Base-by-base conservation (phyloP, 805 yeast genomes). In the Ogataea siamensis region DNA sequence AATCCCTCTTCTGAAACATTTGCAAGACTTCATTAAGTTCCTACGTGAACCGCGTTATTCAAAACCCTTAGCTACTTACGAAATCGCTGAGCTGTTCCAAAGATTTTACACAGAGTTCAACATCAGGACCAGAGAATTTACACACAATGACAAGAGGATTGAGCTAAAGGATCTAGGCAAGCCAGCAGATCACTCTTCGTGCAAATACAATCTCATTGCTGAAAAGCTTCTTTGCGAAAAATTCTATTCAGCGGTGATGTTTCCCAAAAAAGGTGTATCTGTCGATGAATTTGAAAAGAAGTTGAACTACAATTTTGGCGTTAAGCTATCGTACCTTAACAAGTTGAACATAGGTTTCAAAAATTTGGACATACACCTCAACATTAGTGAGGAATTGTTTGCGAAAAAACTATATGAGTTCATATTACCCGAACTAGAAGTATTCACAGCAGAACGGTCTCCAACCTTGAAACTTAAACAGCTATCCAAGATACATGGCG, bases 1-100 rank as follows among this genome's bases (percentile, higher is more conserved):
- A 1, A 35, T 43, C 1, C 46, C 46, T 5, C 43, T 63, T 7
- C 27, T 48, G 3, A 41, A 45, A 28, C 45, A 45, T 16, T 48
- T 61, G 32, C 61, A 60, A 25, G 40, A 31, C 2, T 63, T 62
- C 27, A 41, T 57, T 16, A 54, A 50, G 32, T 63, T 53, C 28
- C 49, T 63, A 16, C 57, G 61, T 32, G 62, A 58, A 34, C 68
- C 68, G 2, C 47, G 60, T 25, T 63, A 63, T 44, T 51, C 58
- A n/a, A 53, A 56, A 34, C 65, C 67, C 0, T 47, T 62, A 30
- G 63, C 65, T 9, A 50, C 58, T 27, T 54, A 51, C 39, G 66
- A 63, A 39, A 57, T 63, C 19, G 58, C 64, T 1, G 61, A 56
- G 19, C 41, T 63, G 17, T 63, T 62, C 34, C 66, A 62, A 28